A percentile compares a stretch with the other conserved stretches of the same genome.
Evolutionary conservation across 176 grass and related monocot genomes (phyloP).

Genomic region (Aegilops bicornis): DNA sequence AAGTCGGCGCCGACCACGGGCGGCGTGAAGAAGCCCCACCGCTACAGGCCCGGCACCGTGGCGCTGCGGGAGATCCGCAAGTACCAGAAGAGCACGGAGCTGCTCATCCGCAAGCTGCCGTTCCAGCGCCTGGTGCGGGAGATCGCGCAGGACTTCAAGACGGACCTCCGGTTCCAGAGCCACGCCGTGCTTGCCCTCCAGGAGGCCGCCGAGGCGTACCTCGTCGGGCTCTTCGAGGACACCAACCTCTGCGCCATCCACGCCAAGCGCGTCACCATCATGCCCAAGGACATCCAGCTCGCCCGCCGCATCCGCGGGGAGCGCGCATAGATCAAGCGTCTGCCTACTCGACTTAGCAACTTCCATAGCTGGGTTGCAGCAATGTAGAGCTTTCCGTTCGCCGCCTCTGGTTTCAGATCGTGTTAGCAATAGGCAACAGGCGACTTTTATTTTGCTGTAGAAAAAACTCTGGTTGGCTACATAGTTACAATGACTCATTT

Average conservation of each 20-base stretch:
- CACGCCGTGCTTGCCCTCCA: slow-evolving; percentile 68
- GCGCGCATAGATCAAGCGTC: not conserved
- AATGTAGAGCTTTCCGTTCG: too few species aligned
- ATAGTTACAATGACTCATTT: too few species aligned
- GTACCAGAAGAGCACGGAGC: slow-evolving; percentile 97
- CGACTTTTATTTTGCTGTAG: too few species aligned
- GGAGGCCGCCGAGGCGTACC: slow-evolving; percentile 89
- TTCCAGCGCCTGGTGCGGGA: slow-evolving; percentile 89
- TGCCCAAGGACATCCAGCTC: slow-evolving; percentile 80
- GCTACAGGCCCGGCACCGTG: slow-evolving; percentile 70
- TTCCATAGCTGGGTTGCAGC: too few species aligned
- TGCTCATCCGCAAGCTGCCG: slow-evolving; percentile 80
- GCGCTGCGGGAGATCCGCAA: slow-evolving; percentile 83
- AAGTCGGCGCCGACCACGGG: not conserved
- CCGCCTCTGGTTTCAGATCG: too few species aligned
- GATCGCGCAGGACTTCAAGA: slow-evolving; percentile 92
- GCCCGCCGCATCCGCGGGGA: slow-evolving; percentile 55
- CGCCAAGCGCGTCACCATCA: slow-evolving; percentile 64
- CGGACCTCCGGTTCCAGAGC: slow-evolving; percentile 79
- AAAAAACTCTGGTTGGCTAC: too few species aligned
- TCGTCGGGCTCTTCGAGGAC: slow-evolving; percentile 76
- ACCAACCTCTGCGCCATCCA: slow-evolving; percentile 70
- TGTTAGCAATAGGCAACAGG: too few species aligned
- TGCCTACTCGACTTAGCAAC: too few species aligned
- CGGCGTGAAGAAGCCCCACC: slow-evolving; percentile 68